Evolutionary conservation across 2,329 filamentous ascomycete species (phyloP).

Genomic region (Macroventuria anomochaeta): DNA sequence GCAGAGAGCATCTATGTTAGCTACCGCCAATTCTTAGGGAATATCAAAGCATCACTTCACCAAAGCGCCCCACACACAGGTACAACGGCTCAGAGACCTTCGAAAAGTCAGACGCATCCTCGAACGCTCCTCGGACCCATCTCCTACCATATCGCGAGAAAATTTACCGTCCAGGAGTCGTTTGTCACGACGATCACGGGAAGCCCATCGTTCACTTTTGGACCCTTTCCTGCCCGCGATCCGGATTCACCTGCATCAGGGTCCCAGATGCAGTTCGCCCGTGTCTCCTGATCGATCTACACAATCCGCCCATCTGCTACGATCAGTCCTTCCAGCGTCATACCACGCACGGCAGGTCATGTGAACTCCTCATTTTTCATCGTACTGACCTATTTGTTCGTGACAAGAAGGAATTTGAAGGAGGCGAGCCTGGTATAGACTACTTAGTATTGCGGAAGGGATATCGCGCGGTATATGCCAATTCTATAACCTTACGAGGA

Average conservation of each 20-base stretch:
- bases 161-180: not conserved
- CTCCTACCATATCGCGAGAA: not conserved
- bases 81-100: not conserved
- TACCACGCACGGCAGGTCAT: not conserved
- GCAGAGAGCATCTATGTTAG: conserved; percentile 12
- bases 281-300: conserved; percentile 4
- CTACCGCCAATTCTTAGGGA: conserved; percentile 20
- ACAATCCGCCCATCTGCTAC: conserved; percentile 5
- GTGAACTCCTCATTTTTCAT: not conserved
- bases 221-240: not conserved
- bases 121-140: not conserved
- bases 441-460: not conserved
- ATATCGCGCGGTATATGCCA: not conserved
- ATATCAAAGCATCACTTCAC: conserved; percentile 12
- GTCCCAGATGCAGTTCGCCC: conserved; percentile 3
- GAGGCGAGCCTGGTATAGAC: not conserved
- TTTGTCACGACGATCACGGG: not conserved
- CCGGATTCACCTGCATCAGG: not conserved
- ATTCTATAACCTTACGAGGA: no score
- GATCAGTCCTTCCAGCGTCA: not conserved
- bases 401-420: not conserved
- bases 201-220: not conserved
- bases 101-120: not conserved
- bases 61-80: not conserved
- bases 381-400: not conserved